Conservation (phyloP, 2,329 filamentous ascomycete species). For the Cadophora sp. region DNA sequence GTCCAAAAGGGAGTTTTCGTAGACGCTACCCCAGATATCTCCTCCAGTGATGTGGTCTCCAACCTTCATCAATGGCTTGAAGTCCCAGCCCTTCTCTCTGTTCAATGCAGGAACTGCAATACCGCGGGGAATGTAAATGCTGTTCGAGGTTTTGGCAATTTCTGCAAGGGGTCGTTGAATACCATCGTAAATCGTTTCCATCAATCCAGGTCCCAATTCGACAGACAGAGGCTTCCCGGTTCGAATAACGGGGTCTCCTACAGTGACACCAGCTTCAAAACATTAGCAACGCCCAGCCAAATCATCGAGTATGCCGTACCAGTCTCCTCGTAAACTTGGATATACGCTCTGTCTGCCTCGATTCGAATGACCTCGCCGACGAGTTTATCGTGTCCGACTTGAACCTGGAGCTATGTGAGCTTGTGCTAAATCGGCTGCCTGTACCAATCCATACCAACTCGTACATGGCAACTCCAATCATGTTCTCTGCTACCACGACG, state of each 20-base stretch:
- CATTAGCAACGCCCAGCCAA: conserved; percentile 34
- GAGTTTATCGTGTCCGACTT: conserved; percentile 89
- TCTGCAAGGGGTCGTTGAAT: conserved; percentile 93
- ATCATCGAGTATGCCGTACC: conserved; percentile 59
- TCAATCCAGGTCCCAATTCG: conserved; percentile 93
- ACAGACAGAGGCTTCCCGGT: conserved; percentile 97
- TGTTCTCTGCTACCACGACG: conserved; percentile 96
- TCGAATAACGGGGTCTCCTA: conserved; percentile 89
- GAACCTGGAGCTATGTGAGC: conserved; percentile 64
- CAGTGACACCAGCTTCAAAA: conserved; percentile 83
- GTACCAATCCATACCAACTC: conserved; percentile 67
- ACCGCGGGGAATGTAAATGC: conserved; percentile 98
- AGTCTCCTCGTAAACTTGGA: conserved; percentile 99
- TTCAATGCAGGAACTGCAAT: conserved; percentile 88
- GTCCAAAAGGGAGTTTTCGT: conserved; percentile 93
- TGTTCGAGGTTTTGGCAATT: conserved; percentile 78
- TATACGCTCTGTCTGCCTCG: conserved; percentile 91
- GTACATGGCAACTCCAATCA: conserved; percentile 99
- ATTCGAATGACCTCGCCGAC: conserved; percentile 99
- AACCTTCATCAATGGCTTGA: conserved; percentile 88
- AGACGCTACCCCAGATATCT: conserved; percentile 94
- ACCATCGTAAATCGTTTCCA: conserved; percentile 99
- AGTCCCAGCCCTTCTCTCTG: conserved; percentile 94
- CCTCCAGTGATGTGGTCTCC: conserved; percentile 97
- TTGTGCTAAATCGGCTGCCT: conserved; percentile 53